Base-by-base conservation (phyloP, 768 basidiomycete species). In the Rickenella mellea region DNA sequence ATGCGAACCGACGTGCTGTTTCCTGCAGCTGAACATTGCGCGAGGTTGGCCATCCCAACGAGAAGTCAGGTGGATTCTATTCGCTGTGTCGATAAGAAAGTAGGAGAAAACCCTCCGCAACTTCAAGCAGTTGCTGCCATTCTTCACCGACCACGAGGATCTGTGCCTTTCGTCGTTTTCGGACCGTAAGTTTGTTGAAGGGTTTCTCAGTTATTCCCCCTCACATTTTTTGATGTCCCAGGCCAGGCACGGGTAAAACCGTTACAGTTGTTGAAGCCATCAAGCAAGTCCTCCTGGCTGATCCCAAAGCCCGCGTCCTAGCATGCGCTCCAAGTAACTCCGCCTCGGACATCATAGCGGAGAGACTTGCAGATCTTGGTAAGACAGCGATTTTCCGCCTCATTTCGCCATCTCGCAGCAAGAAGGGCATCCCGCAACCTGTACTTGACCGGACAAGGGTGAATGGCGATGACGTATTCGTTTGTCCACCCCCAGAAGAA, bases 301-400 rank as follows among this genome's bases (percentile, higher is more conserved):
- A 76, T 46, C 65, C 67, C 0, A 31, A 62, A 5, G 63, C 67
- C 1, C 66, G 62, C 27, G 69, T 83, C 42, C 66, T 83, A 1
- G 80, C 73, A 0, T 81, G 79, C 47, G 78, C 80, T 0, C 80
- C 80, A 0, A 80, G 71, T 58, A 83, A 83, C 56, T 76, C 75
- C 2, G 80, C 80, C 0, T 79, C 78, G 2, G 80, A 83, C 47
- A 55, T 75, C n/a, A 63, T 80, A 15, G 69, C 75, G 1, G 50
- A 61, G 20, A 63, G 69, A 10, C 62, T 82, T 2, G 41, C 44
- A 2, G 33, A 12, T 2, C 62, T 73, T 8, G 61, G 62, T 19
- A n/a, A n/a, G n/a, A n/a, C n/a, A n/a, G 51, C 68, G 32, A 51
- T 81, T 21, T 76, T 80, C 54, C 64, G 80, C 3, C 61, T 80